Base-by-base conservation (phyloP, 2,329 filamentous ascomycete genomes). In the Epichloe uncinata region DNA sequence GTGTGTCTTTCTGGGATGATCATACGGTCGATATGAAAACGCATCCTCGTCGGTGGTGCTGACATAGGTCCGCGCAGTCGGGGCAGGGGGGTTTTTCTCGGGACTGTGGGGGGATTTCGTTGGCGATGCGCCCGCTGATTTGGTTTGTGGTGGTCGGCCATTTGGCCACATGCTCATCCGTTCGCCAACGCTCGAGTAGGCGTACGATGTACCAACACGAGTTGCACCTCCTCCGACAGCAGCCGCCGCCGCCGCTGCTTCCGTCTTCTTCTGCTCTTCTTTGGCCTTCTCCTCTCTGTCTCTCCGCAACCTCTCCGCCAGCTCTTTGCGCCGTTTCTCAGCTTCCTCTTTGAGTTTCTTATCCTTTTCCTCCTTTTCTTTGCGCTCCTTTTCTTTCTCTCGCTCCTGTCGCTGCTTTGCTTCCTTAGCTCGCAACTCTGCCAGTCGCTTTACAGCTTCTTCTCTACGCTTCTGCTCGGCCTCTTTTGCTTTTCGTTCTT, bases 1-100 rank as follows among this genome's bases (percentile, higher is more conserved):
- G 16, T 65, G 63, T 8, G 75, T 73, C 48, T 72, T 73, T 59
- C 76, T 81, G 2, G 82, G 77, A 56, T 79, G 76, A 61, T 91
- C 85, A 64, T 90, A 90, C 1, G 87, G 85, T 46, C 85, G 81
- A 66, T 80, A 90, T 1, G 85, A 89, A 63, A 85, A 81, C 3
- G 74, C 72, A 55, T 84, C 79, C 47, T 84, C 81, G 46, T 84
- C 78, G 18, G 78, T 78, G 4, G 51, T 37, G 54, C 73, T 78
- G 55, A 75, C 68, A 51, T 77, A 77, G 3, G 79, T 79, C 55
- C 72, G 77, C 36, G 81, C 77, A 33, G 77, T 73, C 40, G 74
- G 68, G 71, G 70, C 41, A 71, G 70, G 22, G 69, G 68, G 68
- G 49, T 67, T 68, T 54, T 70, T 69, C 43, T 55, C 55, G 63